A percentile compares a stretch with the other conserved stretches of the same genome.
phyloP scores from a whole-genome alignment of 305 asterid genomes.

The Solanum hybrid region DNA sequence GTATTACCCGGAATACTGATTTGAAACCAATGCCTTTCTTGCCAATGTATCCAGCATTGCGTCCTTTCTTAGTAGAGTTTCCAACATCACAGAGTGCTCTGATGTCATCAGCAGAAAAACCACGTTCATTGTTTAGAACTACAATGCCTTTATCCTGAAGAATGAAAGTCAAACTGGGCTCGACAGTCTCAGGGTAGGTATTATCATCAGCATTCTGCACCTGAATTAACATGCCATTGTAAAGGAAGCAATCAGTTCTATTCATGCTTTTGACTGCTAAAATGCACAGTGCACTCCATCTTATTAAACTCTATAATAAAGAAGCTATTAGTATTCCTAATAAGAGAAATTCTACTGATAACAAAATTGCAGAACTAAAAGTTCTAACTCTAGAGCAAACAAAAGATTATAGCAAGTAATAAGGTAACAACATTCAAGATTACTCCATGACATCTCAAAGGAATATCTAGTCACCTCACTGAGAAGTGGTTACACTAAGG shows the following conservation, averaged over 20 bases:
- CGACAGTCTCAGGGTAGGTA: conserved; percentile 57
- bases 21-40: conserved; percentile 99
- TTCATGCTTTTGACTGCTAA: neutral
- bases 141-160: conserved; percentile 25
- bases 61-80: conserved; percentile 73
- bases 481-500: neutral
- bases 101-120: conserved; percentile 41
- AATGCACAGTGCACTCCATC: neutral
- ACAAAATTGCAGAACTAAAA: neutral
- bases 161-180: conserved; percentile 78
- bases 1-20: conserved; percentile 35
- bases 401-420: neutral
- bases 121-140: conserved; percentile 81
- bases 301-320: neutral
- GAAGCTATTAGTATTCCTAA: neutral
- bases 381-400: neutral
- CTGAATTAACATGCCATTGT: conserved; percentile 27
- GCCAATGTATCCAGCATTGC: conserved; percentile 80
- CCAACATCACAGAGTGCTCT: conserved; percentile 12
- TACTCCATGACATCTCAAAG: neutral
- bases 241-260: conserved; percentile 8
- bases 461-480: neutral
- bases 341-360: neutral
- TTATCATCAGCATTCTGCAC: conserved; percentile 99
- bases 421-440: neutral